Evolutionary conservation across 495 filamentous ascomycete genomes (phyloP), one percentile per base, ranked within the genome.

Genomic region (Cudoniella acicularis): DNA sequence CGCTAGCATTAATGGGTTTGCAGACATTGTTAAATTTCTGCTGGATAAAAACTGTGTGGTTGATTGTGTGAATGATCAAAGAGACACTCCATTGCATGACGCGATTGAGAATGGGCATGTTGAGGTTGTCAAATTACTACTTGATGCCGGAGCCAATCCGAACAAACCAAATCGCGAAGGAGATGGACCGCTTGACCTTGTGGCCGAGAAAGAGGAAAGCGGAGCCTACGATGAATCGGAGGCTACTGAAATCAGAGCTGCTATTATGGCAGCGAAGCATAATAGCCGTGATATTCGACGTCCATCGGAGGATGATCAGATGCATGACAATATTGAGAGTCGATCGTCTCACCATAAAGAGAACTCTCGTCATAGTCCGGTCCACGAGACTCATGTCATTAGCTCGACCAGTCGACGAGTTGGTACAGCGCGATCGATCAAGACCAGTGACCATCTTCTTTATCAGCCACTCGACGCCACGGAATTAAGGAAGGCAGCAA

Each of bases 71-170:
- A 91, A 90, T 66, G 88, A 92, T 49, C 90, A 96, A 64, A 88
- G 87, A 67, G 94, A 98, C 62, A 96, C 94, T 0, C 95, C 94
- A 18, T 78, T 98, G 27, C 88, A 98, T 43, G 94, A 98, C 76
- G 94, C 94, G 0, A 89, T 96, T 24, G 93, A 97, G 64, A 98
- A 98, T 67, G 88, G 91, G 1, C 90, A 98, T 67, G 68, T 95
- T 3, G 90, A 87, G n/a, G 91, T 97, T 10, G 91, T 98, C 18
- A 89, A 86, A 67, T 77, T 95, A 10, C 72, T 97, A 24, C 79
- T 98, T 9, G 83, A 87, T 27, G 89, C 89, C 21, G 91, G 92
- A 26, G 91, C 92, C 4, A 92, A 98, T 64, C 95, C 94, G 18
- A 86, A 89, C 43, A 87, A 88, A 57, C 82, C 90, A 16, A 96